Conservation (phyloP, 2,329 filamentous ascomycete species). For the Aspergillus bombycis region DNA sequence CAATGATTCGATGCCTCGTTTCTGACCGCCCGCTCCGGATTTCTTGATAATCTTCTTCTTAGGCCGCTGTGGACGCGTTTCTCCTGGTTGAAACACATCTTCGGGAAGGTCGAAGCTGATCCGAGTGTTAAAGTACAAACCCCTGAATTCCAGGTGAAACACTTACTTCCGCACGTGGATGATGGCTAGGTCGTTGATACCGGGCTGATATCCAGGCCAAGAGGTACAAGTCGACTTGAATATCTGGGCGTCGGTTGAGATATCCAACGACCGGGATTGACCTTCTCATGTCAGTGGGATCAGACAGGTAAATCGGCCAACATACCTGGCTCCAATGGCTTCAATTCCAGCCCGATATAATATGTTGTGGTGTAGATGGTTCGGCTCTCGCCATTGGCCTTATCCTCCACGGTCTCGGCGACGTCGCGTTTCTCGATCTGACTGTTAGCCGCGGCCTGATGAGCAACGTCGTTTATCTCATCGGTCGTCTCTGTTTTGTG, state of each 20-base stretch:
- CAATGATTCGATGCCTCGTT: slow-evolving; percentile 44
- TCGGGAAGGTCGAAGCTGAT: slow-evolving; percentile 81
- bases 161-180: slow-evolving; percentile 84
- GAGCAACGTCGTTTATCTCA: slow-evolving; percentile 53
- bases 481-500: slow-evolving; percentile 57
- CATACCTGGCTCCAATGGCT: slow-evolving; percentile 72
- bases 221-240: slow-evolving; percentile 82
- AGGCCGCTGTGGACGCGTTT: slow-evolving; percentile 66
- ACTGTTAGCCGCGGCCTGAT: slow-evolving; percentile 52
- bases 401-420: slow-evolving; percentile 37
- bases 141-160: background rate
- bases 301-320: slow-evolving; percentile 22
- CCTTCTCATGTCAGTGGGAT: slow-evolving; percentile 41
- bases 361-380: slow-evolving; percentile 86
- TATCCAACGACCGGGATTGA: slow-evolving; percentile 54
- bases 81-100: slow-evolving; percentile 82
- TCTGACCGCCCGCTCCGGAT: slow-evolving; percentile 38
- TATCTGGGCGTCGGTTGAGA: slow-evolving; percentile 75
- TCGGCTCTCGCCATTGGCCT: slow-evolving; percentile 46
- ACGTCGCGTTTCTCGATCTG: slow-evolving; percentile 46
- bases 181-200: slow-evolving; percentile 78
- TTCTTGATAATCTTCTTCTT: slow-evolving; percentile 56
- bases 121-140: slow-evolving; percentile 18
- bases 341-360: slow-evolving; percentile 87
- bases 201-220: slow-evolving; percentile 74